Evolutionary conservation across 2,329 filamentous ascomycete genomes (phyloP).

Genomic region (Cladophialophora carrionii): DNA sequence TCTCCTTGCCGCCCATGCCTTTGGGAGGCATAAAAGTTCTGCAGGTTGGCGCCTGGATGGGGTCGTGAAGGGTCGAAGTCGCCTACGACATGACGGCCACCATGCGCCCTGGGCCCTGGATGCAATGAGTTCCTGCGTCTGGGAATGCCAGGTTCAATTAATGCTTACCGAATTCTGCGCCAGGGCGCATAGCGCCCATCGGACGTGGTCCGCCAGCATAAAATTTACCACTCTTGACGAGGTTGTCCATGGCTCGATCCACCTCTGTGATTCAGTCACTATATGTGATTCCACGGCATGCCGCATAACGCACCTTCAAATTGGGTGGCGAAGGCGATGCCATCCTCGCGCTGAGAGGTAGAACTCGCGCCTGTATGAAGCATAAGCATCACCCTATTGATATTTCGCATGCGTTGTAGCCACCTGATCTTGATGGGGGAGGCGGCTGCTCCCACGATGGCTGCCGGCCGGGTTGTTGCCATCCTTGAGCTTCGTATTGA

Average conservation of each 20-base stretch:
- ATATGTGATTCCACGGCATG: conserved; percentile 12
- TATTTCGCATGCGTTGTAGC: conserved; percentile 34
- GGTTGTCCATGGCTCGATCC: conserved; percentile 91
- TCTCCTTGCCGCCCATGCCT: conserved; percentile 86
- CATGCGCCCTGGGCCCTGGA: conserved; percentile 70
- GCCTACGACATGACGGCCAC: conserved; percentile 76
- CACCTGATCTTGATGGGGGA: conserved; percentile 73
- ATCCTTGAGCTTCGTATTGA: conserved; percentile 66
- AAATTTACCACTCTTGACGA: conserved; percentile 96
- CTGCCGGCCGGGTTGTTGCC: conserved; percentile 66
- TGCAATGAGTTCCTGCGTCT: not conserved
- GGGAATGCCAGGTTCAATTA: not conserved
- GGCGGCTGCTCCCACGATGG: conserved; percentile 73
- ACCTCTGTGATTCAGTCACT: conserved; percentile 68
- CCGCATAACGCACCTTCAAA: conserved; percentile 70
- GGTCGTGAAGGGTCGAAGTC: conserved; percentile 79
- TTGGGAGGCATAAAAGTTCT: conserved; percentile 93
- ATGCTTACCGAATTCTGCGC: conserved; percentile 30
- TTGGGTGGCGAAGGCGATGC: conserved; percentile 78
- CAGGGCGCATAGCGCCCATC: conserved; percentile 58
- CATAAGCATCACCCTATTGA: conserved; percentile 36
- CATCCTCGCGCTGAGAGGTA: conserved; percentile 73
- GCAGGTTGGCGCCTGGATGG: conserved; percentile 75
- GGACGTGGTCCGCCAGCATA: conserved; percentile 66
- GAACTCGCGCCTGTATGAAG: conserved; percentile 68